These are phyloP conservation scores for Globisporangium radiosum DNA, from an alignment of 352 stramenopile genomes.

Conservation along the genomic window DNA sequence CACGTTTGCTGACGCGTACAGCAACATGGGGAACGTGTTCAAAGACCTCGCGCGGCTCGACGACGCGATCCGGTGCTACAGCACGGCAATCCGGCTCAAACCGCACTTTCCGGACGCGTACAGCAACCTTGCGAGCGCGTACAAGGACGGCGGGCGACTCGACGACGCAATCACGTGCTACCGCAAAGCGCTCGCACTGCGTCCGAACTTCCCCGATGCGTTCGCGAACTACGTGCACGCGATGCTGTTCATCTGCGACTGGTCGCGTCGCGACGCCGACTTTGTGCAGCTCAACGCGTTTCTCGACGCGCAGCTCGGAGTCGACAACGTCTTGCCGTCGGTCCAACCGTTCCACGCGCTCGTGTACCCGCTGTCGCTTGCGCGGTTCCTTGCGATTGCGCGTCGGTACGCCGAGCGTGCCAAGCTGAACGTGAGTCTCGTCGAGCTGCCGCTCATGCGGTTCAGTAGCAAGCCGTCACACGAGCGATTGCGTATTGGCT, in stretches of 20 bases:
- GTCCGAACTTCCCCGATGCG: slow-evolving; percentile 88
- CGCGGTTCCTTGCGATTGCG: slow-evolving; percentile 72
- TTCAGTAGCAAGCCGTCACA: slow-evolving; percentile 59
- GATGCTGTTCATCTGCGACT: slow-evolving; percentile 92
- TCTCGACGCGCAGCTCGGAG: slow-evolving; percentile 17
- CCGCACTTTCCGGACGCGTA: slow-evolving; percentile 89
- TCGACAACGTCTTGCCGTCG: slow-evolving; percentile 49
- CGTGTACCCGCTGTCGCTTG: slow-evolving; percentile 84
- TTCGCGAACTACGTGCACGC: slow-evolving; percentile 92
- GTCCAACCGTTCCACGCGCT: slow-evolving; percentile 93
- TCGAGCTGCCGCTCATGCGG: slow-evolving; percentile 70
- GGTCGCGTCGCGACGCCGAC: slow-evolving; percentile 73
- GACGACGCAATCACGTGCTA: slow-evolving; percentile 92
- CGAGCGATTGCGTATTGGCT: slow-evolving; percentile 79
- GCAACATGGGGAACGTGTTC: slow-evolving; percentile 94
- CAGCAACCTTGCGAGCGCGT: slow-evolving; percentile 89
- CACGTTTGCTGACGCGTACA: slow-evolving; percentile 89
- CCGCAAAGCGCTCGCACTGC: slow-evolving; percentile 85
- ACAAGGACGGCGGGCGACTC: slow-evolving; percentile 87
- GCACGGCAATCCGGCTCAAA: slow-evolving; percentile 86
- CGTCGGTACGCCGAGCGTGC: slow-evolving; percentile 73
- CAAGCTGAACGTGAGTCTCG: slow-evolving; percentile 82
- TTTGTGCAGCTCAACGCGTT: slow-evolving; percentile 45
- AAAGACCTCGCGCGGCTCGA: slow-evolving; percentile 86
- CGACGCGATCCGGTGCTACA: slow-evolving; percentile 89